Base-by-base conservation (phyloP, 768 basidiomycete genomes). In the Phanerodontia chrysosporium region DNA sequence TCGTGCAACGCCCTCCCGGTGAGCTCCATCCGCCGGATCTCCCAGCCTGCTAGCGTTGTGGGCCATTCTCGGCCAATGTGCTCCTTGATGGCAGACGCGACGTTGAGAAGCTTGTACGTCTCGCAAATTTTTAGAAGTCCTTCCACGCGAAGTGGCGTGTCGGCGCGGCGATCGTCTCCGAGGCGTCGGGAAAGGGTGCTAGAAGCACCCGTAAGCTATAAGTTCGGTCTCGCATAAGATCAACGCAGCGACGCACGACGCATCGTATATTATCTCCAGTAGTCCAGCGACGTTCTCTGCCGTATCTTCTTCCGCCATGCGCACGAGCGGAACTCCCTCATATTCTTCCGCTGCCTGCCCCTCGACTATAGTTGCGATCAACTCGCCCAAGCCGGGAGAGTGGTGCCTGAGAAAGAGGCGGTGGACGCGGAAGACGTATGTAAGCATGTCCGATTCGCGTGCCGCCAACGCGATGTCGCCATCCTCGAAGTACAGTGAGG, bases 401-500 rank as follows among this genome's bases (percentile, higher is more conserved):
- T 63, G 48, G 18, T 52, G 46, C 12, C 55, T 10, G 22, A 63
- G 42, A 14, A 63, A 30, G 18, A 57, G 35, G 29, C 25, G 30
- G 36, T 63, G 55, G 35, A 63, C 62, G 36, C 62, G 62, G 45
- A 58, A 62, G 16, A 57, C 18, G 4, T 36, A 3, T 13, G 4
- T 49, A 7, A 3, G 3, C 14, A 12, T 35, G 2, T 10, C 45
- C 22, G 21, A 28, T 25, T 25, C 53, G 3, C 10, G 5, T 10
- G 51, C 51, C 1, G 28, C 29, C 18, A 63, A 30, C 25, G 58
- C 51, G 42, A 60, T 51, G 51, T 62, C 42, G 45, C 56, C 61
- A 30, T 66, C 48, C 24, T 30, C n/a, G 42, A 58, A 58, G 45
- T 61, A 61, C 13, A 53, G 35, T 5, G 32, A 30, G 29, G 49